Base-by-base conservation (phyloP, 2,329 filamentous ascomycete genomes). In the Fusarium brachygibbosum region DNA sequence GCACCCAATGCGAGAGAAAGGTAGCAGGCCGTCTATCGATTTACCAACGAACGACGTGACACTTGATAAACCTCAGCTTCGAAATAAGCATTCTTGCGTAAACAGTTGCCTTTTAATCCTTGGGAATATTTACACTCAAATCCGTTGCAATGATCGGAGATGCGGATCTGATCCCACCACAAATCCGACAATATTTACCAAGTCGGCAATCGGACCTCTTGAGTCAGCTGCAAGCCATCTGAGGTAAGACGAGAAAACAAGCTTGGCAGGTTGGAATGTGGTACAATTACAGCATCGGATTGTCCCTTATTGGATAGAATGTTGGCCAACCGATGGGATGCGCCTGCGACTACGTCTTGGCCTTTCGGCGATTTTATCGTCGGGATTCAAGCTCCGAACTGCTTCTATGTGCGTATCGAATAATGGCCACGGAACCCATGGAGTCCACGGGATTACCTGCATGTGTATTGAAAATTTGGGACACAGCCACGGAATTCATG, bases 181-280 rank as follows among this genome's bases (percentile, higher is more conserved):
- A 66, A 65, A 66, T 35, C 63, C 63, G 63, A 54, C 35, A 60
- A 54, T 34, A 16, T 7, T 16, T 34, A 34, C 32, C 6, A 34
- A 5, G 4, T 17, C 14, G 14, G 12, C 16, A 35, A 17, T 17
- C 32, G 32, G 32, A 35, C 32, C 9, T 17, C 11, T 35, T 35
- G 16, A 35, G 32, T 35, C 32, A 35, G 6, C 14, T 35, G 32
- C 6, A 34, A 34, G 14, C 14, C 32, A 17, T 34, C 32, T 34
- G 32, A 34, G 5, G 23, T 16, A 23, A 58, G 25, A 35, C n/a
- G 9, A 25, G 34, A 7, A 31, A 34, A 19, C 34, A 66, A 35
- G 63, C 49, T 60, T 66, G 54, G 6, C 23, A 55, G 9, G 14
- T 14, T 7, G 32, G 32, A 23, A 5, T 3, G 4, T 17, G 14